phyloP scores from a whole-genome alignment of 371 early-diverging fungal species.

The Phascolomyces articulosus region DNA sequence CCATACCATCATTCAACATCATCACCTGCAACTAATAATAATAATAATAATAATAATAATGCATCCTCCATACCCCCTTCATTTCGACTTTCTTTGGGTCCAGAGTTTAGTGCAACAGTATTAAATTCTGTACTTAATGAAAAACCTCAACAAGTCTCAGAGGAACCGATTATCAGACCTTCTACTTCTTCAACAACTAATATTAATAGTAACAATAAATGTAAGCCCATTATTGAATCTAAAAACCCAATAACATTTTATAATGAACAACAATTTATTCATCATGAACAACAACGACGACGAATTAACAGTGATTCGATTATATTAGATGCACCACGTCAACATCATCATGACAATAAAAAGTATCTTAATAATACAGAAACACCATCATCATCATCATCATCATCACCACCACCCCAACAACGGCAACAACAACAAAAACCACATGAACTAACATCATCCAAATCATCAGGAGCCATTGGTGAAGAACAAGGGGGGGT shows the following conservation, averaged over 20 bases:
- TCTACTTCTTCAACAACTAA: not conserved
- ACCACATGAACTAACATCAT: not conserved
- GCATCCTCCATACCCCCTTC: not conserved
- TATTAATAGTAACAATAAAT: not conserved
- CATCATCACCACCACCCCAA: not conserved
- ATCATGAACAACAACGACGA: not conserved
- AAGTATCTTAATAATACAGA: not conserved
- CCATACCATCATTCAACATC: not conserved
- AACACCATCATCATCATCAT: not conserved
- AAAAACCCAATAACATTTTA: not conserved
- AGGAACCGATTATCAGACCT: not conserved
- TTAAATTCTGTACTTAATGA: not conserved
- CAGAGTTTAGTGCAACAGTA: not conserved
- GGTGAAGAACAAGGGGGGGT: conserved; percentile 1
- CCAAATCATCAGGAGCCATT: not conserved
- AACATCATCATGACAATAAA: not conserved
- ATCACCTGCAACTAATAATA: too few species aligned
- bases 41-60: too few species aligned
- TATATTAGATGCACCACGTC: not conserved
- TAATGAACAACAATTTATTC: not conserved
- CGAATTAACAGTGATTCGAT: not conserved
- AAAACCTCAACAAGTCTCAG: not conserved
- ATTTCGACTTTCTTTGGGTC: not conserved
- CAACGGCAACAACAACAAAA: not conserved
- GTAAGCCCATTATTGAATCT: too few species aligned